Evolutionary conservation across 148 eudicot species (phyloP).

Genomic region (Chenopodium formosanum): DNA sequence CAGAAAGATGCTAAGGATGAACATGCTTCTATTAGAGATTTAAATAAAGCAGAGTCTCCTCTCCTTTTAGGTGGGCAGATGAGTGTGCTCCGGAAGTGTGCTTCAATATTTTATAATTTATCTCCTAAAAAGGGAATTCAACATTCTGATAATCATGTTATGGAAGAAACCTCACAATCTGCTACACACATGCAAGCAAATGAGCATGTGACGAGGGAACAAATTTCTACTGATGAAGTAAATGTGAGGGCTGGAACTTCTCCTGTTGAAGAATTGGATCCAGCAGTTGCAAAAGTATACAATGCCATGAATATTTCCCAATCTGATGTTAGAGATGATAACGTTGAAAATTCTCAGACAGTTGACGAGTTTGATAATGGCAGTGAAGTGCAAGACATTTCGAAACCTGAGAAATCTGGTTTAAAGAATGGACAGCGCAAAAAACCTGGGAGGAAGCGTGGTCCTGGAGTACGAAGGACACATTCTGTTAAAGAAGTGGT

Average conservation of each 20-base stretch:
- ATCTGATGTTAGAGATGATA: conserved; percentile 21
- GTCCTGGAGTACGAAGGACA: conserved; percentile 41
- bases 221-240: conserved; percentile 23
- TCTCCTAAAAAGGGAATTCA: conserved; percentile 47
- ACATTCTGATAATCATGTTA: conserved; percentile 27
- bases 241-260: conserved; percentile 23
- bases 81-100: conserved; percentile 65
- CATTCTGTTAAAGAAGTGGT: conserved; percentile 61
- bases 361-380: conserved; percentile 40
- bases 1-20: conserved; percentile 22
- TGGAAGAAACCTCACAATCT: conserved; percentile 33
- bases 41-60: conserved; percentile 26
- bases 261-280: conserved; percentile 23
- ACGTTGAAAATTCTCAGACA: conserved; percentile 25
- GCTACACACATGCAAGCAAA: conserved; percentile 24
- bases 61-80: conserved; percentile 47
- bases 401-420: conserved; percentile 61
- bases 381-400: conserved; percentile 34
- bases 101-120: conserved; percentile 48
- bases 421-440: conserved; percentile 31
- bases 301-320: conserved; percentile 2
- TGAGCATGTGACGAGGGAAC: conserved; percentile 26
- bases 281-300: background rate
- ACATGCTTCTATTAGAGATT: conserved; percentile 21
- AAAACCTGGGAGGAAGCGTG: conserved; percentile 39